These are phyloP conservation scores for Skeletonema grethae DNA, from an alignment of 108 stramenopile genomes.

Conservation along the genomic window DNA sequence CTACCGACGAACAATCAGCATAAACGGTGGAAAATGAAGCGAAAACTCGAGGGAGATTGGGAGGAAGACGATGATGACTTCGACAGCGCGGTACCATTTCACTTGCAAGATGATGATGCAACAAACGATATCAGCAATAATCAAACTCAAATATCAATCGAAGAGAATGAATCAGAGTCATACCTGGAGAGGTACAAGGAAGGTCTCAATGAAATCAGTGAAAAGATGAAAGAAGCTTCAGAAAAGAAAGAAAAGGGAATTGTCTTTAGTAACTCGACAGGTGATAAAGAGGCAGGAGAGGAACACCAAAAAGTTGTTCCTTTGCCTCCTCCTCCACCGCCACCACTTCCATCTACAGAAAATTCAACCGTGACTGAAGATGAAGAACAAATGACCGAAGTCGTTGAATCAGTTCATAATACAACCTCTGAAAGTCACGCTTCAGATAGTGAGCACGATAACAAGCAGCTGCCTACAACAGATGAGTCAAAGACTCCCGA, in stretches of 20 bases:
- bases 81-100: neutral
- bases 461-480: neutral
- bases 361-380: slow-evolving; percentile 8
- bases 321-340: neutral
- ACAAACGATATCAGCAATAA: neutral
- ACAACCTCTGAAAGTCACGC: neutral
- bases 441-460: neutral
- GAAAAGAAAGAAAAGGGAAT: neutral
- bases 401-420: neutral
- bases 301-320: neutral
- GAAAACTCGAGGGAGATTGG: neutral
- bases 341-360: slow-evolving; percentile 1
- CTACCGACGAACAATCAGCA: neutral
- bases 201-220: neutral
- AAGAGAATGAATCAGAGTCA: slow-evolving; percentile 5
- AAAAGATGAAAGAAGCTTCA: neutral
- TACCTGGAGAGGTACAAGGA: neutral
- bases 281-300: neutral
- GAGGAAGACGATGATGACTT: slow-evolving; percentile 4
- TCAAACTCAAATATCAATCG: neutral
- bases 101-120: neutral
- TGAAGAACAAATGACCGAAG: neutral
- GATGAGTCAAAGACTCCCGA: slow-evolving; percentile 13
- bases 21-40: neutral
- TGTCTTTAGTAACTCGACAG: neutral